Conservation (phyloP, 768 basidiomycete species). For the Trametes gibbosa region DNA sequence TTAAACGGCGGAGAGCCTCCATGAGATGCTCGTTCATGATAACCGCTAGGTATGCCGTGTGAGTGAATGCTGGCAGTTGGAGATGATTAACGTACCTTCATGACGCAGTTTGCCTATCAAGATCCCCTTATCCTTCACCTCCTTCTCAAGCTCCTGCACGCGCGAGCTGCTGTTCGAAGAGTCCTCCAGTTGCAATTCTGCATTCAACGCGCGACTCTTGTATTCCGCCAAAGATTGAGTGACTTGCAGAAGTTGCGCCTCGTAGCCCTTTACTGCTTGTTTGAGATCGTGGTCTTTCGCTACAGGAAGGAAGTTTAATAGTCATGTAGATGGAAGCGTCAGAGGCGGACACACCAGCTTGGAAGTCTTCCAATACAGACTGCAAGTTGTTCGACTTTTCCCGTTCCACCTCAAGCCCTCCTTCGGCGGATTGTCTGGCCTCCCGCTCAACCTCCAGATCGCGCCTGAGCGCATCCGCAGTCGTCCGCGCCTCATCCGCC, state of each 20-base stretch:
- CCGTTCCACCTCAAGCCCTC: conserved; percentile 61
- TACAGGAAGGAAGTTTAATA: conserved; percentile 30
- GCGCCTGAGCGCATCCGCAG: conserved; percentile 52
- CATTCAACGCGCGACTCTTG: conserved; percentile 82
- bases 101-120: conserved; percentile 94
- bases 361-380: conserved; percentile 93
- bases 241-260: conserved; percentile 63
- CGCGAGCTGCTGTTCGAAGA: conserved; percentile 61
- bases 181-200: conserved; percentile 84
- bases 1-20: conserved; percentile 92
- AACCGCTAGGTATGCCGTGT: conserved; percentile 57
- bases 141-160: conserved; percentile 76
- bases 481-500: conserved; percentile 66
- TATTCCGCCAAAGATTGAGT: conserved; percentile 85
- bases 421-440: conserved; percentile 50
- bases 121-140: conserved; percentile 94
- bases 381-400: conserved; percentile 84
- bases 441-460: conserved; percentile 69
- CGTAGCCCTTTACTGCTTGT: conserved; percentile 80
- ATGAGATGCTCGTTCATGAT: conserved; percentile 98
- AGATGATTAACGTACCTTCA: conserved; percentile 59
- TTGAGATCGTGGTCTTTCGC: conserved; percentile 90
- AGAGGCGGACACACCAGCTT: conserved; percentile 55
- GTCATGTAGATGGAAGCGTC: conserved; percentile 9
- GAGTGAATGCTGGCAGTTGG: background rate